Evolutionary conservation across 108 stramenopile species (phyloP), one percentile per base, ranked within the genome.

Genomic region (Mediolabrus comicus): DNA sequence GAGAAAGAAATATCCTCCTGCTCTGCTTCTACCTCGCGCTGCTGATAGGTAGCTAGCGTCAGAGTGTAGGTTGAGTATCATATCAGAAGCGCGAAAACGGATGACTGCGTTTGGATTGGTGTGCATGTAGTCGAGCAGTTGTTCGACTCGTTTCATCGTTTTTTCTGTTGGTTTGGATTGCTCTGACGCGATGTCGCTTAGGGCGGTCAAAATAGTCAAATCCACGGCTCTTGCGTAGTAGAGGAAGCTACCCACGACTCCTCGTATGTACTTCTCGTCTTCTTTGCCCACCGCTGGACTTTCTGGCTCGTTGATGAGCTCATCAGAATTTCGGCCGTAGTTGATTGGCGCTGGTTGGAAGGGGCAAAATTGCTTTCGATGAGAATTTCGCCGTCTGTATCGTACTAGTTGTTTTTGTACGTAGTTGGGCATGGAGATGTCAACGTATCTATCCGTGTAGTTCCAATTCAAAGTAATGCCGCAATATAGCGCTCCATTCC

Each of bases 381-480:
- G 10, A 86, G 43, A 1, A 63, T 64, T n/a, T n/a, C n/a, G n/a
- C n/a, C n/a, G n/a, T n/a, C n/a, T n/a, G n/a, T n/a, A n/a, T n/a
- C n/a, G n/a, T n/a, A n/a, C n/a, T n/a, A n/a, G n/a, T n/a, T n/a
- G n/a, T 46, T 57, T 52, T 54, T 65, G 62, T 17, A 86, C 55
- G 32, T 83, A 86, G 4, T 62, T 75, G 12, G 83, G 83, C 79
- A 84, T 75, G 28, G 83, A 76, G 12, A 74, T 39, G 31, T 67
- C 64, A 9, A 70, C 41, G 4, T 25, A 35, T 6, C 81, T 34
- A 10, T 57, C 41, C 11, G 26, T 16, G 32, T 83, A 82, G 30
- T 86, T 30, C 85, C 82, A 81, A 36, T 67, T 36, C 19, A 85
- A 28, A 1, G 53, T 34, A 6, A 85, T 32, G 8, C 84, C 84